Evolutionary conservation across 2,329 filamentous ascomycete species (phyloP).

Genomic region (Alternaria sp.): DNA sequence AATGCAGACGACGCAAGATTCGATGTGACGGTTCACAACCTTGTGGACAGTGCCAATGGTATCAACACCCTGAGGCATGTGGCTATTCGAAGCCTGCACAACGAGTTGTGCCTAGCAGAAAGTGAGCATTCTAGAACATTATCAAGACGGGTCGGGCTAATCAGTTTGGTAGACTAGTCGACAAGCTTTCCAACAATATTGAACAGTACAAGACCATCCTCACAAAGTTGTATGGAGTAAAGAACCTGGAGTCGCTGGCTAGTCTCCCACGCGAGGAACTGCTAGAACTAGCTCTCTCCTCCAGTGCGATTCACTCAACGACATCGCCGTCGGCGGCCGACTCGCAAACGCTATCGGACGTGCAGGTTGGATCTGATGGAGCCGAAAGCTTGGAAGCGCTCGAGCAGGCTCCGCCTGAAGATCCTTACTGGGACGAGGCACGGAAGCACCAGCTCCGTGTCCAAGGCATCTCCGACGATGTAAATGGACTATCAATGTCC

Average conservation of each 20-base stretch:
- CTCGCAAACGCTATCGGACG: conserved; percentile 46
- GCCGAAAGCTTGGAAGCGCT: conserved; percentile 65
- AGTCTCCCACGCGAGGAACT: conserved; percentile 55
- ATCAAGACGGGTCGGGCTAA: conserved; percentile 56
- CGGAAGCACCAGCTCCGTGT: conserved; percentile 53
- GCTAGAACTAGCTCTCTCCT: conserved; percentile 55
- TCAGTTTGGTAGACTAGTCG: conserved; percentile 62
- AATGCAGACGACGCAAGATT: conserved; percentile 83
- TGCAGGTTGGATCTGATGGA: conserved; percentile 56
- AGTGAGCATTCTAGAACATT: conserved; percentile 60
- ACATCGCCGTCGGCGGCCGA: conserved; percentile 43
- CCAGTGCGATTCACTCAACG: conserved; percentile 46
- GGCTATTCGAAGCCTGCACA: conserved; percentile 83
- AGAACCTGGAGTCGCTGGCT: conserved; percentile 52
- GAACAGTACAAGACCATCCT: conserved; percentile 57
- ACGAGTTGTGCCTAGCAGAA: conserved; percentile 78
- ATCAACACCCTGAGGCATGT: conserved; percentile 79
- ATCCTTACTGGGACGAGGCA: conserved; percentile 73
- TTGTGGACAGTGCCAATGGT: conserved; percentile 83
- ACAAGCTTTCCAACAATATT: conserved; percentile 61
- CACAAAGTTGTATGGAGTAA: conserved; percentile 53
- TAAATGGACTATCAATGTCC: conserved; percentile 71
- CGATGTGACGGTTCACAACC: conserved; percentile 83
- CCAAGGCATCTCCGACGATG: conserved; percentile 70
- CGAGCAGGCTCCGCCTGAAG: conserved; percentile 73